Base-by-base conservation (phyloP, 2,329 filamentous ascomycete species). In the Balansia obtecta region DNA sequence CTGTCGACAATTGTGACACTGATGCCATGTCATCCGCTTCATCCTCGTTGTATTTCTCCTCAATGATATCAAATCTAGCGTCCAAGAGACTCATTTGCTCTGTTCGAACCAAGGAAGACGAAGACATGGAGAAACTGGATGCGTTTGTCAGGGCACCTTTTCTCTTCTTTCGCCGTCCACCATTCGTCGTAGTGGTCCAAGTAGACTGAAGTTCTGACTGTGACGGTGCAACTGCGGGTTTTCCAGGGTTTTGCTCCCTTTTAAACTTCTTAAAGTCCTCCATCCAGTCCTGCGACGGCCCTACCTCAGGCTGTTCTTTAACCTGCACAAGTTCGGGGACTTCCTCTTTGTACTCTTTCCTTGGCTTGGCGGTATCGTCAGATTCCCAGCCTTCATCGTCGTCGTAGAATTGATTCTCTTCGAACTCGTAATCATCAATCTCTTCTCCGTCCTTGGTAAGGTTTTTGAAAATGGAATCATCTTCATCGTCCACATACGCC, bases 211-310 rank as follows among this genome's bases (percentile, higher is more conserved):
- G 61, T 55, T 85, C 84, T 3, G 82, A 83, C 15, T 76, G 76
- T 30, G 65, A 61, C n/a, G 65, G 61, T 1, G 76, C 73, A 5
- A 65, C 67, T 34, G 60, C 64, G 22, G 60, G 60, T 54, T 73
- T 63, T 15, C 65, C 64, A 1, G 64, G 63, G 58, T 80, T 81
- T 60, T 83, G 76, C 53, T 90, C 87, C 61, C 86, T 86, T 68
- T 97, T 96, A 75, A 95, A 97, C 63, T 93, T 88, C 59, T 87
- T 86, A 70, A 95, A 97, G 60, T 96, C 86, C 50, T 85, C 82
- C 68, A 97, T 77, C 89, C 93, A 98, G 58, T 87, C 85, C 53
- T 88, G 85, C 50, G 86, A 82, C 15, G 74, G 77, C 2, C 76
- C 77, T 50, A 85, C 80, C 30, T 82, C 78, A 4, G 77, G 70